These are phyloP conservation scores for Linum lewisii DNA, from an alignment of 345 rosid genomes.

Conservation along the genomic window DNA sequence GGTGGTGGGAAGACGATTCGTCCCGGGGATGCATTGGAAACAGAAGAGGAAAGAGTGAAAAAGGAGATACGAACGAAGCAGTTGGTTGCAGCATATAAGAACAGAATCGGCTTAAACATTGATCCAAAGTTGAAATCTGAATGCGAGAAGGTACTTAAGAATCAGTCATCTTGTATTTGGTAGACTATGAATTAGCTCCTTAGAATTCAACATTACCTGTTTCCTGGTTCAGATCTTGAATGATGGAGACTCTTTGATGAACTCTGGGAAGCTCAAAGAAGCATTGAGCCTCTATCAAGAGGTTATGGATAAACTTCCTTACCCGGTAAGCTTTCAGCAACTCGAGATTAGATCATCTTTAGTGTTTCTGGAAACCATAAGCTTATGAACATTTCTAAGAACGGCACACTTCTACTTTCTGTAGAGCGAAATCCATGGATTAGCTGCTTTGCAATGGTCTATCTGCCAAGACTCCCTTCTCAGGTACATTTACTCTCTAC, in stretches of 20 bases:
- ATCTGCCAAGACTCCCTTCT: constrained; percentile 83
- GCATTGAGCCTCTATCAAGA: constrained; percentile 54
- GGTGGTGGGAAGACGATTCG: constrained; percentile 79
- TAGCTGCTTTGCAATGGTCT: constrained; percentile 94
- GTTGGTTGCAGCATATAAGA: constrained; percentile 61
- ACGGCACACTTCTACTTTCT: constrained; percentile 4
- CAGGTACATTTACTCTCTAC: constrained; percentile 25
- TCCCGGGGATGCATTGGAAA: constrained; percentile 74
- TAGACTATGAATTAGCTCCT: constrained; percentile 4
- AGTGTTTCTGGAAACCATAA: not conserved
- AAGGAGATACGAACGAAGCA: constrained; percentile 55
- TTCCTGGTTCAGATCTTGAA: constrained; percentile 39
- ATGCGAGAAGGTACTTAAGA: constrained; percentile 57
- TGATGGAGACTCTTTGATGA: constrained; percentile 72
- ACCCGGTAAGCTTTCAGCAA: constrained; percentile 36
- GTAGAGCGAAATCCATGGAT: constrained; percentile 88
- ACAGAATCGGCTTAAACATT: constrained; percentile 45
- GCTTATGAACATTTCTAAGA: not conserved
- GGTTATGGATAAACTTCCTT: constrained; percentile 59
- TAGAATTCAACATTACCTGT: not conserved
- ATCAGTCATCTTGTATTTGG: not conserved
- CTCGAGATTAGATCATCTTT: not conserved
- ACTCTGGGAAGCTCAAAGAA: constrained; percentile 66
- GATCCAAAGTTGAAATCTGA: constrained; percentile 68
- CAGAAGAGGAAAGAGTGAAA: constrained; percentile 61